phyloP scores from a whole-genome alignment of 2,329 filamentous ascomycete species.

The Geosmithia flava region DNA sequence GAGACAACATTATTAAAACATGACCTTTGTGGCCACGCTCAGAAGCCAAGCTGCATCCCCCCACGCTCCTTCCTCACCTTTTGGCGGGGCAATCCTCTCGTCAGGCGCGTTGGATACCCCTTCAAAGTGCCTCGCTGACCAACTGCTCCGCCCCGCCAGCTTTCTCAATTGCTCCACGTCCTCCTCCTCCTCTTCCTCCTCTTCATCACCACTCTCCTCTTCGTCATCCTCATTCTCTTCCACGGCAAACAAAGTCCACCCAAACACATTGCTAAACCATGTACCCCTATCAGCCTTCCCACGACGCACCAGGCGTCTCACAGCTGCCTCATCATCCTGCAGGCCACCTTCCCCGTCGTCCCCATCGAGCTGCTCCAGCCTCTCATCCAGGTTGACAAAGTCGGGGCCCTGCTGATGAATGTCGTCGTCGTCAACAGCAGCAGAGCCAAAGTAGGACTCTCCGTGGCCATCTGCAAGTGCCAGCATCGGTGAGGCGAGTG shows the following conservation, averaged over 20 bases:
- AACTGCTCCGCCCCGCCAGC: slow-evolving; percentile 14
- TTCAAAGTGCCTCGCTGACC: slow-evolving; percentile 24
- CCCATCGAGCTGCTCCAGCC: slow-evolving; percentile 39
- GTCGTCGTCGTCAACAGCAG: slow-evolving; percentile 14
- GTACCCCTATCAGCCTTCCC: slow-evolving; percentile 38
- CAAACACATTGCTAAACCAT: slow-evolving; percentile 46
- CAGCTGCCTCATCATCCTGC: slow-evolving; percentile 44
- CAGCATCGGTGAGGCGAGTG: slow-evolving; percentile 32
- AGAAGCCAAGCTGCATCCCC: slow-evolving; percentile 57
- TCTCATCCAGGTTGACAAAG: slow-evolving; percentile 50
- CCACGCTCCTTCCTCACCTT: slow-evolving; percentile 47
- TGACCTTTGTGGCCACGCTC: slow-evolving; percentile 49
- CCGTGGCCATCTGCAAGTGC: slow-evolving; percentile 10
- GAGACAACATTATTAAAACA: slow-evolving; percentile 39
- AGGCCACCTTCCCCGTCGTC: slow-evolving; percentile 21
- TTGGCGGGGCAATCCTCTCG: slow-evolving; percentile 33
- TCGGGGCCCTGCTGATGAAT: slow-evolving; percentile 36
- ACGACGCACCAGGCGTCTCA: slow-evolving; percentile 42
- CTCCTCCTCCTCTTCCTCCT: slow-evolving; percentile 15
- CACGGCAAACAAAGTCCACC: slow-evolving; percentile 50
- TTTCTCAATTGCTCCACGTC: slow-evolving; percentile 10
- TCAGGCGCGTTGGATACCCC: slow-evolving; percentile 26
- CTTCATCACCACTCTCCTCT: slow-evolving; percentile 26
- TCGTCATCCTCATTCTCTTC: slow-evolving; percentile 45
- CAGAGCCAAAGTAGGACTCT: slow-evolving; percentile 28